These are phyloP conservation scores for Skeletonema potamos DNA, from an alignment of 108 stramenopile genomes.

Conservation along the genomic window DNA sequence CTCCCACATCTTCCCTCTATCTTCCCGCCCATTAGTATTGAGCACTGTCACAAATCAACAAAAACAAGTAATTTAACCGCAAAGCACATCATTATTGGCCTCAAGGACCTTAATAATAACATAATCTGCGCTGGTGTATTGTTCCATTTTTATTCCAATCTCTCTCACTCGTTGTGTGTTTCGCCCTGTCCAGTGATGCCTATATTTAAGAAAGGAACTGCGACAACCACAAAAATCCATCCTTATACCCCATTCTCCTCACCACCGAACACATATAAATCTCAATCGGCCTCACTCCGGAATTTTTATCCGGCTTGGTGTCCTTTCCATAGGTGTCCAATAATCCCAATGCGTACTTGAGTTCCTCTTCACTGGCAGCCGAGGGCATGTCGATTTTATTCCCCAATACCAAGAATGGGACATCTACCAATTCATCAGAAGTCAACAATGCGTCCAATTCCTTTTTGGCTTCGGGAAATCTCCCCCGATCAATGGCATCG, in stretches of 20 bases:
- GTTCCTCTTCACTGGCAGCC: constrained; percentile 96
- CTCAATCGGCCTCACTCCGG: constrained; percentile 92
- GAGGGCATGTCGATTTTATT: constrained; percentile 98
- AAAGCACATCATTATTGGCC: not conserved
- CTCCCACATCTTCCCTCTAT: not conserved
- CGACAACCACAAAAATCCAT: constrained; percentile 98
- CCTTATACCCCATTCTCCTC: constrained; percentile 98
- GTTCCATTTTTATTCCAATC: not conserved
- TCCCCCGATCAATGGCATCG: constrained; percentile 91
- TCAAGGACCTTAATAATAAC: not conserved
- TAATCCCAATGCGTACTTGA: constrained; percentile 95
- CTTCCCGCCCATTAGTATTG: not conserved
- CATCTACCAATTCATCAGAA: constrained; percentile 91
- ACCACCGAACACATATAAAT: constrained; percentile 99
- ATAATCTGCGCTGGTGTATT: not conserved
- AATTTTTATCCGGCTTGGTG: constrained; percentile 81
- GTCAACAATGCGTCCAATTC: constrained; percentile 95
- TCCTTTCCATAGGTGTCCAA: constrained; percentile 99
- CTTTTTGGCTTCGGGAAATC: constrained; percentile 98
- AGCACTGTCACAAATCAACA: not conserved
- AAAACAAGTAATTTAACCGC: not conserved
- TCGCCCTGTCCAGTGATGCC: not conserved
- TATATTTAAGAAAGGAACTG: constrained; percentile 86
- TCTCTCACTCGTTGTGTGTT: not conserved
- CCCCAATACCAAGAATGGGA: constrained; percentile 98